Evolutionary conservation across 2,329 filamentous ascomycete species (phyloP).

Genomic region (Xylariaceae sp.): DNA sequence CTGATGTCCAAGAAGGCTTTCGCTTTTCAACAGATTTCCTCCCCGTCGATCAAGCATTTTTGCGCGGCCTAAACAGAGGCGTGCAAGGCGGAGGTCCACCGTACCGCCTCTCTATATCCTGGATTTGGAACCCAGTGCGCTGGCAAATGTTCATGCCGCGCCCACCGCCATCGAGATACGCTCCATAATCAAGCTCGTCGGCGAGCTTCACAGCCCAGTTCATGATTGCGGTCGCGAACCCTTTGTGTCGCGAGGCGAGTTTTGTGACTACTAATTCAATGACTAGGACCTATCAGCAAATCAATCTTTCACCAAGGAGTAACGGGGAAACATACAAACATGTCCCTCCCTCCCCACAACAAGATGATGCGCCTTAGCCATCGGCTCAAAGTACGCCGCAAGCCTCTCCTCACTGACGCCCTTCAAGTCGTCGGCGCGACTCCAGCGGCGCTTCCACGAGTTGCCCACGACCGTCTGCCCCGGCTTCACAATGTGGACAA

Average conservation of each 20-base stretch:
- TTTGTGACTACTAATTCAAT: slow-evolving; percentile 25
- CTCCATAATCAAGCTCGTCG: slow-evolving; percentile 19
- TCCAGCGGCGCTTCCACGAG: slow-evolving; percentile 24
- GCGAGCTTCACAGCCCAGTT: slow-evolving; percentile 20
- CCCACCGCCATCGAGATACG: slow-evolving; percentile 25
- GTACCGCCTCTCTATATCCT: slow-evolving; percentile 21
- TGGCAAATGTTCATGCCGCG: slow-evolving; percentile 23
- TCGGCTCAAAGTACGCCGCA: slow-evolving; percentile 22
- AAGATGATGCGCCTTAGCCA: slow-evolving; percentile 22
- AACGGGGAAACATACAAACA: slow-evolving; percentile 18
- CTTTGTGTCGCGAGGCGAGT: slow-evolving; percentile 15
- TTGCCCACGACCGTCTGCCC: slow-evolving; percentile 20
- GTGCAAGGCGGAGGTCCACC: slow-evolving; percentile 21
- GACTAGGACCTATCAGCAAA: slow-evolving; percentile 7
- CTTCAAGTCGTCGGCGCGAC: slow-evolving; percentile 18
- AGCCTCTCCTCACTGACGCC: slow-evolving; percentile 20
- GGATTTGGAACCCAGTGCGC: slow-evolving; percentile 19
- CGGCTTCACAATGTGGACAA: slow-evolving; percentile 21
- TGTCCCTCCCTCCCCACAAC: slow-evolving; percentile 23
- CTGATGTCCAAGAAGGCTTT: too few relatives aligned
- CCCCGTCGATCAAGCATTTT: too few relatives aligned
- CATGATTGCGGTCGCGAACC: slow-evolving; percentile 21
- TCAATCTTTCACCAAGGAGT: too few relatives aligned
- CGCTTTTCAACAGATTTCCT: too few relatives aligned
- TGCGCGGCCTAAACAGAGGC: slow-evolving; percentile 21